A percentile compares a stretch with the other conserved stretches of the same genome.
phyloP scores from a whole-genome alignment of 176 grass and related monocot species.

The Avena eriantha region DNA sequence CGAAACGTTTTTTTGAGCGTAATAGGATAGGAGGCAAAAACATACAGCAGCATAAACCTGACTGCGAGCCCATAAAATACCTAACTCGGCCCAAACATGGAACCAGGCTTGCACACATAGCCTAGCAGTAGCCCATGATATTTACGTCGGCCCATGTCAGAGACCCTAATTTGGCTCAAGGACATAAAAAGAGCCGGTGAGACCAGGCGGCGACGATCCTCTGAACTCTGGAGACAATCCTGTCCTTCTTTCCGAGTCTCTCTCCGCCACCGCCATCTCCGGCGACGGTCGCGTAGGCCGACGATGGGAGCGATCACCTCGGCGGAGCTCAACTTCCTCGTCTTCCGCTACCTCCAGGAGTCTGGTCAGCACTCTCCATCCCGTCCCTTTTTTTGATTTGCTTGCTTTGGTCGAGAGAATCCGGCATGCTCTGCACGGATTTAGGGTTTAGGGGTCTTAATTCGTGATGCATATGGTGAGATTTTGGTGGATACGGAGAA shows the following conservation, averaged over 20 bases:
- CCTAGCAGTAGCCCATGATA: no score
- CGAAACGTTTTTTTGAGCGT: no score
- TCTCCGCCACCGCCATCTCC: neutral
- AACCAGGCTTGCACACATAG: no score
- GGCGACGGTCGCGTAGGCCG: slow-evolving; percentile 33
- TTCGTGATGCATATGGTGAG: neutral
- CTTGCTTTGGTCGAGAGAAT: neutral
- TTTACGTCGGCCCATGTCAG: no score
- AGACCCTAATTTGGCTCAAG: no score
- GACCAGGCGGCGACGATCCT: no score
- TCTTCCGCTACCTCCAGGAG: slow-evolving; percentile 99
- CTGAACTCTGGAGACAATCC: no score
- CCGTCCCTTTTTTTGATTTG: neutral
- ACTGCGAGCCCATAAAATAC: no score
- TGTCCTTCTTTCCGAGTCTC: neutral
- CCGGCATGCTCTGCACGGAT: neutral
- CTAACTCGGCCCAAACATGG: no score
- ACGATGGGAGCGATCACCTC: slow-evolving; percentile 74
- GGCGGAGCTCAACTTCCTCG: slow-evolving; percentile 81
- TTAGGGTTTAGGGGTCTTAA: slow-evolving; percentile 12
- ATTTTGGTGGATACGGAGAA: neutral
- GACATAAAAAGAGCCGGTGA: no score
- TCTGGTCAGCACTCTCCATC: slow-evolving; percentile 53
- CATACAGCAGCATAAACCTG: no score
- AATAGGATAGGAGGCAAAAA: no score